A percentile compares a stretch with the other conserved stretches of the same genome.
Evolutionary conservation across 768 basidiomycete species (phyloP).

Genomic region (Inosperma sp.): DNA sequence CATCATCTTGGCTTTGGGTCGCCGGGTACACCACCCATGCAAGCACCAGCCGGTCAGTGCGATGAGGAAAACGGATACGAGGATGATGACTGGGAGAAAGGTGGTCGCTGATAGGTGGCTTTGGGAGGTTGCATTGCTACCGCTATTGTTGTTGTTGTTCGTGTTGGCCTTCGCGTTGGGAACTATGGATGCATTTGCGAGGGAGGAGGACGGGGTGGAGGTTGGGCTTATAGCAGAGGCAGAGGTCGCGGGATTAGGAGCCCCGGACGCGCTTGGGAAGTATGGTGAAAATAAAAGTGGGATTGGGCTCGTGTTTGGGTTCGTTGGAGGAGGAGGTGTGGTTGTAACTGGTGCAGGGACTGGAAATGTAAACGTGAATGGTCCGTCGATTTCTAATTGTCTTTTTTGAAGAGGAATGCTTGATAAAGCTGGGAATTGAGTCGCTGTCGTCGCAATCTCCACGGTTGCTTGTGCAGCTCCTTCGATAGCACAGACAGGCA

Average conservation of each 20-base stretch:
- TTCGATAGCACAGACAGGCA: no score
- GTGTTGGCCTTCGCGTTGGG: neutral
- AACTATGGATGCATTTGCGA: neutral
- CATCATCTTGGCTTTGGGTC: neutral
- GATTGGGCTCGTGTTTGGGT: neutral
- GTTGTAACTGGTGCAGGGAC: neutral
- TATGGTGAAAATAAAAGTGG: conserved; percentile 2
- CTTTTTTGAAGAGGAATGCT: no score
- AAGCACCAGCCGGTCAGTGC: conserved; percentile 5
- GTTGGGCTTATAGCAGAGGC: neutral
- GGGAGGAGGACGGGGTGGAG: neutral
- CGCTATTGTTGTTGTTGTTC: neutral
- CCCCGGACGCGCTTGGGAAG: no score
- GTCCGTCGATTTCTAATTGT: no score
- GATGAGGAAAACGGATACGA: conserved; percentile 2
- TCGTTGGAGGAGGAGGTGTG: neutral
- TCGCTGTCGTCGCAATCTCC: no score
- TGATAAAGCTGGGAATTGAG: no score
- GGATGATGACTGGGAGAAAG: conserved; percentile 4
- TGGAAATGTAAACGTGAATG: neutral
- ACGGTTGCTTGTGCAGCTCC: no score
- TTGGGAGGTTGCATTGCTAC: no score
- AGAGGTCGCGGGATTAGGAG: neutral
- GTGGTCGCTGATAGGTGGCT: neutral
- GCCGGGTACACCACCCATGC: conserved; percentile 8